Percentiles rank a stretch among this genome's conserved stretches.
These are phyloP conservation scores for Helotiales sp. DNA, from an alignment of 2,329 filamentous ascomycete species.

Conservation along the genomic window DNA sequence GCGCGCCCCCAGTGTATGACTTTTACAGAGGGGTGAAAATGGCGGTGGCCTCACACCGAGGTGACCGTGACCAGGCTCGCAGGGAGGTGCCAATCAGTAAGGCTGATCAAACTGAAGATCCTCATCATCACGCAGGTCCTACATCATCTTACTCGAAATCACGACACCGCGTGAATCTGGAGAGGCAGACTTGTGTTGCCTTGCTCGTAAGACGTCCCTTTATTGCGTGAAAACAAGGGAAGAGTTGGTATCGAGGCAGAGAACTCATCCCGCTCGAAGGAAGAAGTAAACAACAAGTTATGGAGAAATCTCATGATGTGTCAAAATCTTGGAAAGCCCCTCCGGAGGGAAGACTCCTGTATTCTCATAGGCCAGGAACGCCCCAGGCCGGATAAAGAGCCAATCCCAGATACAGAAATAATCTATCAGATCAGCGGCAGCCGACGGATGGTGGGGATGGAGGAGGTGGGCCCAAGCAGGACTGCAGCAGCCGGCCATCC, in stretches of 20 bases:
- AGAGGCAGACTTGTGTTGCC: not conserved
- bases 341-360: not conserved
- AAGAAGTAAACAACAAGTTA: not conserved
- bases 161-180: not conserved
- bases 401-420: not conserved
- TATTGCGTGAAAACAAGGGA: not conserved
- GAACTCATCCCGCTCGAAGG: too few relatives aligned
- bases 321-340: not conserved
- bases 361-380: not conserved
- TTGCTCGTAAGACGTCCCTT: not conserved
- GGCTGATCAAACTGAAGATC: constrained; percentile 7
- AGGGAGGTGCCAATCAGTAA: not conserved
- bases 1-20: too few relatives aligned
- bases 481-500: not conserved
- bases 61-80: not conserved
- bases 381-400: not conserved
- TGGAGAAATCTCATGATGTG: not conserved
- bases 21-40: not conserved
- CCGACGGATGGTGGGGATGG: not conserved
- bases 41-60: not conserved
- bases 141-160: constrained; percentile 2
- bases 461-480: not conserved
- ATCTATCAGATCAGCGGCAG: constrained; percentile 1
- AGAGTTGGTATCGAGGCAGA: not conserved
- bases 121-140: constrained; percentile 1